Base-by-base conservation (phyloP, 2,329 filamentous ascomycete genomes). In the Colletotrichum lindemuthianum region DNA sequence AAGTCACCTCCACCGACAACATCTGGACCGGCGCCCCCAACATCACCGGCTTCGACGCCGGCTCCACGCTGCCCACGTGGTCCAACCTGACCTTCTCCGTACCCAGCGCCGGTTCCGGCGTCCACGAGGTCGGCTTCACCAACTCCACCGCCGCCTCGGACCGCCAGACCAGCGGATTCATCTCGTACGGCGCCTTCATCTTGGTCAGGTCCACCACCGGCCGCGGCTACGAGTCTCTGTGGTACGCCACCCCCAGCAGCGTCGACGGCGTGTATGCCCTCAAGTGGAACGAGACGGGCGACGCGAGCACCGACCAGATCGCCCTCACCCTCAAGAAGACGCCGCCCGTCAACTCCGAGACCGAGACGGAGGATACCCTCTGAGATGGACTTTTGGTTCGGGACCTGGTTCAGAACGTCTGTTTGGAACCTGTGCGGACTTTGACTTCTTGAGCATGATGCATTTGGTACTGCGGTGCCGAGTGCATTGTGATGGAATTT, bases 181-280 rank as follows among this genome's bases (percentile, higher is more conserved):
- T 67, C 8, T 71, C 71, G 69, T 73, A 74, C 60, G 72, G 70
- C 36, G 57, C 63, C 33, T 66, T 69, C 54, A 63, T 66, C 33
- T 57, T 72, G 41, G 53, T 63, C 16, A 10, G 45, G 36, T 8
- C 24, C 37, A 12, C 44, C 36, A 15, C 66, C 37, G 49, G 56
- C 56, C 16, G 39, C 1, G 37, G 37, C 2, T 67, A 73, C 16
- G 52, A 68, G 37, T 69, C 67, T 6, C 24, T 68, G 43, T 74
- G 70, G 70, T 72, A 69, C 44, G 69, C 67, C 7, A 54, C 67
- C 6, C 70, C 71, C 6, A 64, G 68, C 32, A 52, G 39, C 12
- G 50, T 53, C 15, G 47, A 65, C 6, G 66, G 55, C 37, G 52
- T 71, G 12, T 73, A 68, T 63, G 57, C 60, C 7, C 65, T 73